Evolutionary conservation across 805 yeast species (phyloP), one percentile per base, ranked within the genome.

Genomic region (Yamadazyma sp.): DNA sequence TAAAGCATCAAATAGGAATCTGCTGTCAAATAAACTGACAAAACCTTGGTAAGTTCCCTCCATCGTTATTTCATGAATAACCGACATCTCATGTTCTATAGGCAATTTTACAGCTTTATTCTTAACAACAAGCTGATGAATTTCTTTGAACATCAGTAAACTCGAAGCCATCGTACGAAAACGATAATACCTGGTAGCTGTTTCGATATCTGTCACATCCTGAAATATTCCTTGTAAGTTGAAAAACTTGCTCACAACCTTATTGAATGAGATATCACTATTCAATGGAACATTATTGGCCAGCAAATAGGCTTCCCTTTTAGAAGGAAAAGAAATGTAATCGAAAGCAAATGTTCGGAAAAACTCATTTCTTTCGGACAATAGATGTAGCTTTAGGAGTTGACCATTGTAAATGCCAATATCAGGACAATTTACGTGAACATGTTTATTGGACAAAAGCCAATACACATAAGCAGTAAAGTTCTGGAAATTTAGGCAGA

Each of bases 391-490:
- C 11, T 10, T 12, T 30, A 20, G 18, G 12, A 30, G 25, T 12
- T 23, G 24, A 12, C 38, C 38, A 4, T 18, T 28, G 17, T 35
- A 19, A 15, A 35, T 28, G 6, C 21, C 28, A 19, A 13, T 12
- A 21, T 27, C 22, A 14, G 32, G 27, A n/a, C 3, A 22, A 20
- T 21, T 9, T 8, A 28, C 28, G 11, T 17, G 17, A 4, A 5
- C 5, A 12, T 9, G 14, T 20, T 30, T 13, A 13, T 20, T 30
- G 6, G 11, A 8, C 14, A 30, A 20, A 13, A 33, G 21, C 83
- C 84, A 78, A 1, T 57, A 44, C 3, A 75, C 26, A 46, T 77
- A 70, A 1, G 45, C 25, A 5, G 64, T 54, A 11, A 75, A 46
- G 5, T 9, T 21, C 28, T 28, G 34, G 16, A 43, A 12, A 15